These are phyloP conservation scores for Acanthamoeba castellanii DNA, from an alignment of 208 protist genomes.

Conservation along the genomic window DNA sequence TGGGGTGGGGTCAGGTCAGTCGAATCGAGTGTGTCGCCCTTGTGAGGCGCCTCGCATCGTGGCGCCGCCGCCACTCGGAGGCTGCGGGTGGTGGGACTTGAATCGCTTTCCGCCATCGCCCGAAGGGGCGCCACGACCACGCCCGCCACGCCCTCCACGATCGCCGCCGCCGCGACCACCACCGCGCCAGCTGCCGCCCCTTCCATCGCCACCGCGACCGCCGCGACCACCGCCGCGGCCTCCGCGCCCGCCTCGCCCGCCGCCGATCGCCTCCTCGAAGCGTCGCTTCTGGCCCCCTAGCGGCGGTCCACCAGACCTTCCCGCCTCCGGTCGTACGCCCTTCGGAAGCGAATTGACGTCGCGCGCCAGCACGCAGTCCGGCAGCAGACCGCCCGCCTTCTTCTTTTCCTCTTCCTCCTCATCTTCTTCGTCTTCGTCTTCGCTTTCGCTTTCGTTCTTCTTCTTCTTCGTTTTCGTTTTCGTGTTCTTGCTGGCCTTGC, in stretches of 20 bases:
- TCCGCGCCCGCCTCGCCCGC: background rate
- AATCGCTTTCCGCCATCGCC: background rate
- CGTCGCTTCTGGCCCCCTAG: background rate
- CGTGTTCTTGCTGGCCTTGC: background rate
- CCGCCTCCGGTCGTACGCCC: constrained; percentile 1
- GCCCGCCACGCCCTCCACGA: background rate
- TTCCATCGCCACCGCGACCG: background rate
- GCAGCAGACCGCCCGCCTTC: background rate
- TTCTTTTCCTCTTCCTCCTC: background rate
- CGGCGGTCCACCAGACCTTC: background rate
- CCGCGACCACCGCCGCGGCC: background rate
- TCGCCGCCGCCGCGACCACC: background rate
- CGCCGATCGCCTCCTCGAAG: background rate
- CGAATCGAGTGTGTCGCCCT: background rate
- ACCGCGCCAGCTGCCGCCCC: background rate
- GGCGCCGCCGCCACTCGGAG: background rate
- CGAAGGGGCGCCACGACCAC: background rate
- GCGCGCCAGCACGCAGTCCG: constrained; percentile 18
- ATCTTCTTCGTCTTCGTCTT: background rate
- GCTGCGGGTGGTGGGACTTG: background rate
- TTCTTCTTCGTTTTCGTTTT: background rate
- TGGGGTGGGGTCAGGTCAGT: background rate
- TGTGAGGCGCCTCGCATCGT: background rate
- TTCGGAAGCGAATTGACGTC: background rate
- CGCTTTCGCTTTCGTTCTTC: background rate